phyloP scores from a whole-genome alignment of 495 filamentous ascomycete genomes.

The Podospora conica region DNA sequence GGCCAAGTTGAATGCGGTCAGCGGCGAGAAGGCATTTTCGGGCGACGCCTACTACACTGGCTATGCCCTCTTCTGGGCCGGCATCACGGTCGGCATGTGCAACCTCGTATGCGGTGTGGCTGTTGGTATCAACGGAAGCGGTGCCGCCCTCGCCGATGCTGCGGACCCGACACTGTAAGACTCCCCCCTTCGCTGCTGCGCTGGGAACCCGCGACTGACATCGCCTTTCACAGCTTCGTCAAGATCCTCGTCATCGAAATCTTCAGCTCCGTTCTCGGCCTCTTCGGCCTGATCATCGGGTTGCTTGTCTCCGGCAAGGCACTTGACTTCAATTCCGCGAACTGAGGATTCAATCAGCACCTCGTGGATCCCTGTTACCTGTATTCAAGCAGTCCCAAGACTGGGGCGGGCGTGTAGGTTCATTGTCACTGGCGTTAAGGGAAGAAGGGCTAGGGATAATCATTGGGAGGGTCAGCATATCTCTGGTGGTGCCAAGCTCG shows the following conservation, averaged over 20 bases:
- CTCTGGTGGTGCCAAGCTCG: constrained; percentile 21
- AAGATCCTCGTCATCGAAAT: constrained; percentile 99
- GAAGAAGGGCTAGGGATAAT: constrained; percentile 23
- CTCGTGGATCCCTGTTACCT: neutral
- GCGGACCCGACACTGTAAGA: constrained; percentile 83
- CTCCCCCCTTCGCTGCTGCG: constrained; percentile 5
- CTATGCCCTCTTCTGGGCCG: constrained; percentile 92
- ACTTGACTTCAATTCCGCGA: constrained; percentile 55
- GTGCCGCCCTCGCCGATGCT: constrained; percentile 92
- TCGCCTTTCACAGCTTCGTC: constrained; percentile 64
- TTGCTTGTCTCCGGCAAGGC: constrained; percentile 81
- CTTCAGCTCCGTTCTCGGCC: constrained; percentile 93
- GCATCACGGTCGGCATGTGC: constrained; percentile 87
- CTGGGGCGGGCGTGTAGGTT: constrained; percentile 25
- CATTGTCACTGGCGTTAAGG: constrained; percentile 33
- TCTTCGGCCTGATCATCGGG: constrained; percentile 97
- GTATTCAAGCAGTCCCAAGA: constrained; percentile 16
- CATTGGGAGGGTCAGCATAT: constrained; percentile 27
- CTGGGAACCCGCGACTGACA: neutral
- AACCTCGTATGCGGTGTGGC: constrained; percentile 95
- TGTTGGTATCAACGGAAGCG: constrained; percentile 96
- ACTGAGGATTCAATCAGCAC: constrained; percentile 5
- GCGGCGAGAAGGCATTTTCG: constrained; percentile 56
- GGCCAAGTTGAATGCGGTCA: constrained; percentile 67
- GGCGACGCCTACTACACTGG: constrained; percentile 87